Evolutionary conservation across 176 grass and related monocot genomes (phyloP).

Genomic region (Tillandsia fasciculata): DNA sequence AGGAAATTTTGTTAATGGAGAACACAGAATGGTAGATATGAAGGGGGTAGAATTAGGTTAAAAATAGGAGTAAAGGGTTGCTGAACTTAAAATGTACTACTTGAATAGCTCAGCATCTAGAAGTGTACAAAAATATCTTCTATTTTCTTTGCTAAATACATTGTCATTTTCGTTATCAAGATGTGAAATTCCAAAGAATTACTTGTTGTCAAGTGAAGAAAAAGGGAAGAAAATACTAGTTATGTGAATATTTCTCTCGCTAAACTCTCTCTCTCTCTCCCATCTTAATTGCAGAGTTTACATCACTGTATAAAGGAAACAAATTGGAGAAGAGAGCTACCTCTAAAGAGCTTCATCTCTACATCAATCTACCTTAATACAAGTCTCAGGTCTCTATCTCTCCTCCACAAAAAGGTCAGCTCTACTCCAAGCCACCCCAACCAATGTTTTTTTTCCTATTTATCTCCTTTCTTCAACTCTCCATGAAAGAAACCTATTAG

Average conservation of each 20-base stretch:
- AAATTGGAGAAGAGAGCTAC: slow-evolving; percentile 17
- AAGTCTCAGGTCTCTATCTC: slow-evolving; percentile 36
- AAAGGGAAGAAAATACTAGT: background rate
- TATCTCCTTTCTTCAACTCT: background rate
- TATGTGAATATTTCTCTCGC: slow-evolving; percentile 21
- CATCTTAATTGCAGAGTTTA: background rate
- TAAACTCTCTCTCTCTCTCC: slow-evolving; percentile 7
- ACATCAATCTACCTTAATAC: slow-evolving; percentile 33
- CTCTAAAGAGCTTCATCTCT: slow-evolving; percentile 31
- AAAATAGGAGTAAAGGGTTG: background rate
- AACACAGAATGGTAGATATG: background rate
- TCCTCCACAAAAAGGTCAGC: slow-evolving; percentile 38
- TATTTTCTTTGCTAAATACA: background rate
- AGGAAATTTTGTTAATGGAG: background rate
- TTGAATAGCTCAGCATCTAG: background rate
- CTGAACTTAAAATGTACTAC: background rate
- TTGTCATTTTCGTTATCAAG: background rate
- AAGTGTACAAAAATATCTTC: background rate
- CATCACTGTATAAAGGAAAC: slow-evolving; percentile 19
- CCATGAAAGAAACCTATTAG: background rate
- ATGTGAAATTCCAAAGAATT: too few relatives aligned
- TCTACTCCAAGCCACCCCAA: slow-evolving; percentile 40
- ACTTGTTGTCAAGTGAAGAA: too few relatives aligned
- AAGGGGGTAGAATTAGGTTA: background rate
- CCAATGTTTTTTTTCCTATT: slow-evolving; percentile 19